Conservation (phyloP, 2,329 filamentous ascomycete species). For the Colletotrichum higginsianum region DNA sequence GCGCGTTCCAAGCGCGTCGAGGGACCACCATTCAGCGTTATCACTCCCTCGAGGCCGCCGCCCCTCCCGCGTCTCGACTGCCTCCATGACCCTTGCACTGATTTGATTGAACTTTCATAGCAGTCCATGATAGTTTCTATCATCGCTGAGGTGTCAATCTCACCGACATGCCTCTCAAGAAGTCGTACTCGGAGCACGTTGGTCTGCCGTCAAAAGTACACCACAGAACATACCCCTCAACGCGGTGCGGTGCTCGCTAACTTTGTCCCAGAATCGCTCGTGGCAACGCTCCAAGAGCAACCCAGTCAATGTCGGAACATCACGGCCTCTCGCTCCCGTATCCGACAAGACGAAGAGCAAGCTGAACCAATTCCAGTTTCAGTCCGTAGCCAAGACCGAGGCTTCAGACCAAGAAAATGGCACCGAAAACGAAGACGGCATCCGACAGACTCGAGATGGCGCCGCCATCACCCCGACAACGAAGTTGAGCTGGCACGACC, state of each 20-base stretch:
- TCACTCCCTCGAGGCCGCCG: conserved; percentile 15
- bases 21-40: conserved; percentile 36
- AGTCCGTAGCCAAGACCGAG: conserved; percentile 51
- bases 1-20: conserved; percentile 37
- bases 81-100: conserved; percentile 32
- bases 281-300: conserved; percentile 71
- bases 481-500: conserved; percentile 69
- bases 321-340: conserved; percentile 61
- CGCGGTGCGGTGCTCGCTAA: conserved; percentile 32
- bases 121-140: conserved; percentile 49
- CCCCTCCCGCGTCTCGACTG: conserved; percentile 6
- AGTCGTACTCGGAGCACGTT: conserved; percentile 55
- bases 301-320: conserved; percentile 56
- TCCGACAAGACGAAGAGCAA: conserved; percentile 74
- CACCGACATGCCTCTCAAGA: conserved; percentile 53
- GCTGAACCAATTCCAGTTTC: conserved; percentile 70
- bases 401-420: conserved; percentile 45
- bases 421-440: conserved; percentile 38
- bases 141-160: conserved; percentile 46
- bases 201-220: conserved; percentile 52
- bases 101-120: conserved; percentile 5
- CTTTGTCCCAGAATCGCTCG: conserved; percentile 52
- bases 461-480: conserved; percentile 41
- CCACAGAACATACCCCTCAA: conserved; percentile 21
- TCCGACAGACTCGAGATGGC: conserved; percentile 25